phyloP scores from a whole-genome alignment of 1,139 yeast genomes.

The Blastobotrys niveus region DNA sequence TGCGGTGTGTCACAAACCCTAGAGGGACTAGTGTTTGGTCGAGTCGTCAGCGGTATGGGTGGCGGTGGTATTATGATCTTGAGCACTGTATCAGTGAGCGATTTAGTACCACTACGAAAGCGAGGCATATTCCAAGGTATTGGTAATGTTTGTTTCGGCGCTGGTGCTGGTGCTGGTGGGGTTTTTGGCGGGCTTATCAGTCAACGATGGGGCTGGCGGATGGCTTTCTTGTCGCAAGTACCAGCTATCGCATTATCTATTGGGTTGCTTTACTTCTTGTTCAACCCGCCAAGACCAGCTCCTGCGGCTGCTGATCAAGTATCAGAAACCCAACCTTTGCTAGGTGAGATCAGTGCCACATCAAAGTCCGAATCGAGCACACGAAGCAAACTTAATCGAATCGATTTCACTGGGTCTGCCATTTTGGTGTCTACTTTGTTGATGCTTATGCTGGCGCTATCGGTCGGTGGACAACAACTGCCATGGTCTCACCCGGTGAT shows the following conservation, averaged over 20 bases:
- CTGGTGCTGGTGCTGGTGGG: conserved; percentile 71
- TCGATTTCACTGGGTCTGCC: conserved; percentile 70
- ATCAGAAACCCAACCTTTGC: conserved; percentile 2
- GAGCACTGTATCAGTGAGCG: conserved; percentile 51
- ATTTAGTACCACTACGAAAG: conserved; percentile 51
- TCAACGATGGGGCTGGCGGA: conserved; percentile 75
- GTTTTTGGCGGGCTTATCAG: conserved; percentile 65
- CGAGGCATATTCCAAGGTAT: conserved; percentile 59
- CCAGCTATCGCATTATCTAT: conserved; percentile 59
- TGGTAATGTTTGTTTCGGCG: conserved; percentile 58
- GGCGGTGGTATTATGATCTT: conserved; percentile 58
- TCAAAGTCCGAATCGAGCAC: background rate
- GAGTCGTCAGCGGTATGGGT: conserved; percentile 58
- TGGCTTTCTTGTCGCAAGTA: conserved; percentile 53
- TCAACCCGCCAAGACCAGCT: no score
- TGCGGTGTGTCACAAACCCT: conserved; percentile 45
- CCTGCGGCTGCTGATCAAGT: background rate
- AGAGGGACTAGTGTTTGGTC: conserved; percentile 49
- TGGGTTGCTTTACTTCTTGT: conserved; percentile 10
- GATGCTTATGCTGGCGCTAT: conserved; percentile 55
- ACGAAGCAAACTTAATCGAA: conserved; percentile 31
- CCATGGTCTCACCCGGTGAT: conserved; percentile 39
- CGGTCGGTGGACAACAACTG: conserved; percentile 59
- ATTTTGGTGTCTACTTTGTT: conserved; percentile 52
- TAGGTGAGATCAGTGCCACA: background rate